Conservation (phyloP, 1,284 basidiomycete genomes). For the Agaricales sp. region DNA sequence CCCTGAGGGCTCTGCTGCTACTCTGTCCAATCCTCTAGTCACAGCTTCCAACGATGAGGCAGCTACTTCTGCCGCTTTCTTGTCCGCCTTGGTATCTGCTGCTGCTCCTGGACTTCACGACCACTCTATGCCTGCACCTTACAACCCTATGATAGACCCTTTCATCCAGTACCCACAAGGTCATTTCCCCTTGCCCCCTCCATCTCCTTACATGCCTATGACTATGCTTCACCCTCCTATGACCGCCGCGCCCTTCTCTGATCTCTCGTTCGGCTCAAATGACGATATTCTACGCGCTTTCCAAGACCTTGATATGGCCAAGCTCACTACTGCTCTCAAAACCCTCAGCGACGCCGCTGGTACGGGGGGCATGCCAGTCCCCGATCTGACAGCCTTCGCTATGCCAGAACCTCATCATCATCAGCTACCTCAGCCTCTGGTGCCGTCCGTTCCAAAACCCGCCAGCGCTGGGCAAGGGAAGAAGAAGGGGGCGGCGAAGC, state of each 20-base stretch:
- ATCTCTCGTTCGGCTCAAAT: slow-evolving; percentile 48
- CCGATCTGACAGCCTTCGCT: slow-evolving; percentile 14
- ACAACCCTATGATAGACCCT: background rate
- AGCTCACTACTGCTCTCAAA: slow-evolving; percentile 54
- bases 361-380: slow-evolving; percentile 28
- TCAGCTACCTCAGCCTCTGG: too few relatives aligned
- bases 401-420: background rate
- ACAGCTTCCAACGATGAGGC: slow-evolving; percentile 28
- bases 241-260: slow-evolving; percentile 24
- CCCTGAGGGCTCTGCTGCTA: too few relatives aligned
- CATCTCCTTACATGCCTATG: slow-evolving; percentile 19
- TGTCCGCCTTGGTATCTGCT: slow-evolving; percentile 51
- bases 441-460: too few relatives aligned
- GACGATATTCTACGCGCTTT: slow-evolving; percentile 63
- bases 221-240: slow-evolving; percentile 19
- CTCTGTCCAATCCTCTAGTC: too few relatives aligned
- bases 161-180: background rate
- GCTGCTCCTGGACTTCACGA: slow-evolving; percentile 26
- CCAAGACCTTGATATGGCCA: slow-evolving; percentile 61
- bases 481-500: too few relatives aligned
- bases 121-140: background rate
- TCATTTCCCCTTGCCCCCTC: slow-evolving; percentile 8
- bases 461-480: slow-evolving; percentile 28
- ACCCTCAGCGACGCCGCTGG: slow-evolving; percentile 47
- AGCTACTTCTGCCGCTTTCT: slow-evolving; percentile 40